phyloP scores from a whole-genome alignment of 108 stramenopile species.

The Ochromonas danica region DNA sequence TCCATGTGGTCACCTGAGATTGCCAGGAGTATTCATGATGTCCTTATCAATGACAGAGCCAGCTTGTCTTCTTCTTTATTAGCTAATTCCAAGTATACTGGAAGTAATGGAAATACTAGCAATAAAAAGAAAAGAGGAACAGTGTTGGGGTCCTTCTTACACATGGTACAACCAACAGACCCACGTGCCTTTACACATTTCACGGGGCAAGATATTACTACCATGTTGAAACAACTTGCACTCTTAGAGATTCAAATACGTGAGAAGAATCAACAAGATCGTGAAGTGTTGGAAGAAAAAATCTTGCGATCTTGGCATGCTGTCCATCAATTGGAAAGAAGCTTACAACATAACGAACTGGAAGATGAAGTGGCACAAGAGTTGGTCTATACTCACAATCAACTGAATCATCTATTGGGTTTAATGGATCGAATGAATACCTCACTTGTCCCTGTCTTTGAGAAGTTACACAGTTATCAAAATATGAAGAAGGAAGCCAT shows the following conservation, averaged over 20 bases:
- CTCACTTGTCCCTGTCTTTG: not conserved
- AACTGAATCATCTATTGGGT: not conserved
- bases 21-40: no score
- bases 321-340: not conserved
- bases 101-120: no score
- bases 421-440: not conserved
- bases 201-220: not conserved
- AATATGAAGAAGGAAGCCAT: not conserved
- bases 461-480: not conserved
- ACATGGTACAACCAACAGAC: no score
- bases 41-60: no score
- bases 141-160: no score
- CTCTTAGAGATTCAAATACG: not conserved
- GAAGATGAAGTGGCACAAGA: not conserved
- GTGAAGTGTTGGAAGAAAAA: not conserved
- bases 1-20: no score
- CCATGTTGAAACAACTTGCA: not conserved
- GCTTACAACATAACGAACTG: not conserved
- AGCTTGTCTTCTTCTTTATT: no score
- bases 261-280: not conserved
- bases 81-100: no score
- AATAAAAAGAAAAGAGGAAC: no score
- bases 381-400: not conserved
- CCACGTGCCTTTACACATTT: no score
- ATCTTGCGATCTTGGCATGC: not conserved